Evolutionary conservation across 1,284 basidiomycete species (phyloP).

Genomic region (Ganoderma lingzhi): DNA sequence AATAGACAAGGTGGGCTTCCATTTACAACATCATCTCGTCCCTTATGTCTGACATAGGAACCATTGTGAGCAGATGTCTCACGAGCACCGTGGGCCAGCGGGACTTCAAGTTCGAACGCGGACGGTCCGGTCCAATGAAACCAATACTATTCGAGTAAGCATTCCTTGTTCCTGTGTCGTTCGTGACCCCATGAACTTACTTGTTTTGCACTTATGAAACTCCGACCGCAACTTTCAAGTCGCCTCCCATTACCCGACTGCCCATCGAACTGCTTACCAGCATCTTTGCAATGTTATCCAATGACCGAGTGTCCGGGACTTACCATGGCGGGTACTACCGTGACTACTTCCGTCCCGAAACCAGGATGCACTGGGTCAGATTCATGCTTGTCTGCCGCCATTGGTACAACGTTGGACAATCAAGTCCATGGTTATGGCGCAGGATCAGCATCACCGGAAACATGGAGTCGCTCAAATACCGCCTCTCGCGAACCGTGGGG

Average conservation of each 20-base stretch:
- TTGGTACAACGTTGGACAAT: not conserved
- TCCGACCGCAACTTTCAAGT: not conserved
- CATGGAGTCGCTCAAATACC: slow-evolving; percentile 1
- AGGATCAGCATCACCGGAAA: not conserved
- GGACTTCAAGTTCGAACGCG: not conserved
- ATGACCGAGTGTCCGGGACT: not conserved
- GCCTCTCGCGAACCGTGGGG: not conserved
- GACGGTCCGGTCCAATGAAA: not conserved
- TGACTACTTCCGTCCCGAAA: not conserved
- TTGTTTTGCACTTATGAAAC: not conserved
- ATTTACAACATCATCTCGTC: not conserved
- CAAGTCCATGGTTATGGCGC: not conserved
- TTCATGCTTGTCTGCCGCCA: slow-evolving; percentile 8
- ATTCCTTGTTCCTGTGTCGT: not conserved
- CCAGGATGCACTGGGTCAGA: not conserved
- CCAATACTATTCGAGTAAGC: not conserved
- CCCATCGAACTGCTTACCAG: not conserved
- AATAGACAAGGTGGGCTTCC: not conserved
- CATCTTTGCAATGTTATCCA: not conserved
- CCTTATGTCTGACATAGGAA: not conserved
- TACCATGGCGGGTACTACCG: no score
- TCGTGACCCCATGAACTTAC: not conserved
- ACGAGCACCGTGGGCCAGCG: not conserved
- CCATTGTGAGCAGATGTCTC: not conserved
- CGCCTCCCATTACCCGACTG: not conserved